These are phyloP conservation scores for Penicillium silybi DNA, from an alignment of 495 filamentous ascomycete genomes.

Conservation along the genomic window DNA sequence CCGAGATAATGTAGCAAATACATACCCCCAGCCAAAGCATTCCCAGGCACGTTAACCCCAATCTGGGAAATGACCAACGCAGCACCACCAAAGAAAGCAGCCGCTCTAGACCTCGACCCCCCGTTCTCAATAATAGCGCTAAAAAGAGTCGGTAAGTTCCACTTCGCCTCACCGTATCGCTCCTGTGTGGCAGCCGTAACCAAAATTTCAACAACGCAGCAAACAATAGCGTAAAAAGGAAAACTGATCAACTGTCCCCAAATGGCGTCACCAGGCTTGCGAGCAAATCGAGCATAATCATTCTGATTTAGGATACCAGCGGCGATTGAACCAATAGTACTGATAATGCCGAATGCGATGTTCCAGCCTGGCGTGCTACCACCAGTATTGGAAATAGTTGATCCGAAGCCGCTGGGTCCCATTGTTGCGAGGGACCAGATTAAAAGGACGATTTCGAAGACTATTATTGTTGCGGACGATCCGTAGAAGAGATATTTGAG, in stretches of 20 bases:
- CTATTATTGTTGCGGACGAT: constrained; percentile 9
- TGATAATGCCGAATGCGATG: constrained; percentile 17
- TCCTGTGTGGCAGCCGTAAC: constrained; percentile 31
- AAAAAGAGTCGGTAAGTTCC: constrained; percentile 38
- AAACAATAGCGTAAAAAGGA: neutral
- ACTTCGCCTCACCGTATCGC: constrained; percentile 34
- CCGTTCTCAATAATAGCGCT: constrained; percentile 27
- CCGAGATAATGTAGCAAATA: no score
- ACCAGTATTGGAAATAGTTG: neutral
- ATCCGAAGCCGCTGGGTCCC: neutral
- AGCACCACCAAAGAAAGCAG: constrained; percentile 42
- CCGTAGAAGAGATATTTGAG: constrained; percentile 11
- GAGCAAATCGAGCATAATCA: constrained; percentile 23
- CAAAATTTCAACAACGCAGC: constrained; percentile 35
- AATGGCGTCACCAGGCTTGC: constrained; percentile 17
- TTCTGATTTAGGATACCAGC: constrained; percentile 24
- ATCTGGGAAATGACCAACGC: constrained; percentile 34
- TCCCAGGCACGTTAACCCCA: constrained; percentile 32
- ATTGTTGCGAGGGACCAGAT: neutral
- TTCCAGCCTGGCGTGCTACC: constrained; percentile 5
- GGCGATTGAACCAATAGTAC: constrained; percentile 14
- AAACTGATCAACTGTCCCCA: constrained; percentile 4
- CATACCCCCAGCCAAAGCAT: constrained; percentile 36
- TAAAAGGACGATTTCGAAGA: neutral
- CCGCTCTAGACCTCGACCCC: constrained; percentile 30